Percentiles rank a stretch among this genome's conserved stretches.
phyloP scores from a whole-genome alignment of 139 green algal genomes.

The Chlorella vulgaris region DNA sequence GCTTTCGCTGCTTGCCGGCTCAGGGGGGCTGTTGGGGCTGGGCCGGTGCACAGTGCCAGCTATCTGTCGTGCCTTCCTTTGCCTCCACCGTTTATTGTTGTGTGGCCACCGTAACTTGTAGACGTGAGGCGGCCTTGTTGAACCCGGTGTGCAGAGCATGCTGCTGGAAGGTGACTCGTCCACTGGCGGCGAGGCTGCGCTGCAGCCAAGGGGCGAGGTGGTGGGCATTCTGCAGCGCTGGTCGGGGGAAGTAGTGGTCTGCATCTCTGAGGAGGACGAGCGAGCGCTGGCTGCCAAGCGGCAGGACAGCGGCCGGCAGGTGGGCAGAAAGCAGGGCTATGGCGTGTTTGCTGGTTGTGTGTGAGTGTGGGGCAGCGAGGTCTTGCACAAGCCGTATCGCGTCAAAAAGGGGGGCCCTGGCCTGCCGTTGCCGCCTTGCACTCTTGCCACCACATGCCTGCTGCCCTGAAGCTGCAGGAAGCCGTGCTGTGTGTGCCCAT shows the following conservation, averaged over 20 bases:
- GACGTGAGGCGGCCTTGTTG: too few species aligned
- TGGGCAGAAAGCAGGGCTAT: too few species aligned
- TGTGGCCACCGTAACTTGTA: too few species aligned
- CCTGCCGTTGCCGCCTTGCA: background rate
- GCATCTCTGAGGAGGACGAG: conserved; percentile 45
- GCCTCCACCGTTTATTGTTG: background rate
- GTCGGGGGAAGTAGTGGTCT: conserved; percentile 52
- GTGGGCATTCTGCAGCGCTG: conserved; percentile 77
- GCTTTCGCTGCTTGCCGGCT: background rate
- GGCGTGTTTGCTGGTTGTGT: background rate
- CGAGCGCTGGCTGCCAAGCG: conserved; percentile 10
- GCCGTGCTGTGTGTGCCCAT: conserved; percentile 75
- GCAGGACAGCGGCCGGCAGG: conserved; percentile 50
- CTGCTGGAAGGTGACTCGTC: background rate
- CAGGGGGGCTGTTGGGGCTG: too few species aligned
- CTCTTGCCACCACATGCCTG: background rate
- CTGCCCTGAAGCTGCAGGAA: background rate
- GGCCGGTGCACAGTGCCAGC: too few species aligned
- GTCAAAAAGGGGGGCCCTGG: too few species aligned
- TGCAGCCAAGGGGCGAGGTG: conserved; percentile 66
- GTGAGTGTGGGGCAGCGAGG: background rate
- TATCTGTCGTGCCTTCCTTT: background rate
- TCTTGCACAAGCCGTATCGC: too few species aligned
- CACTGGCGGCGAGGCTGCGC: background rate
- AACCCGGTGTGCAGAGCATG: background rate